phyloP scores from a whole-genome alignment of 768 basidiomycete genomes.

The Polyporus arcularius region DNA sequence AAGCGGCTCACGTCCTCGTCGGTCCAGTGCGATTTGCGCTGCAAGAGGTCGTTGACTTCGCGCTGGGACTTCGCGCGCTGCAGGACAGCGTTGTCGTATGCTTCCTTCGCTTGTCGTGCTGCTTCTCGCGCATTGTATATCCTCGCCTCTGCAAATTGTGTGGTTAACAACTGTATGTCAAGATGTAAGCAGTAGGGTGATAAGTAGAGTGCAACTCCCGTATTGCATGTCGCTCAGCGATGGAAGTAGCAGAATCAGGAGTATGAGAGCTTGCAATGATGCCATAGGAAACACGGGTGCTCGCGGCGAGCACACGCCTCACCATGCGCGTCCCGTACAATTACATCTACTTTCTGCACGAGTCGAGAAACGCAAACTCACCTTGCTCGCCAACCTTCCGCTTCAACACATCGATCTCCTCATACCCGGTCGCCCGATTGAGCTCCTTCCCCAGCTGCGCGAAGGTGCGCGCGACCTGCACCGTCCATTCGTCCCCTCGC shows the following conservation, averaged over 20 bases:
- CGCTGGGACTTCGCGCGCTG: constrained; percentile 85
- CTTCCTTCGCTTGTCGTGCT: constrained; percentile 70
- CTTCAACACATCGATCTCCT: constrained; percentile 84
- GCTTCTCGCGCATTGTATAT: constrained; percentile 68
- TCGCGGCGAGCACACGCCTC: too few species aligned
- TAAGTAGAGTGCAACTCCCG: too few species aligned
- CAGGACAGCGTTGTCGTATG: constrained; percentile 77
- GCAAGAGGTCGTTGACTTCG: constrained; percentile 93
- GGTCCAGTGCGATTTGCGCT: constrained; percentile 94
- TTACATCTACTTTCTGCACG: not conserved
- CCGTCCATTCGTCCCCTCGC: constrained; percentile 60
- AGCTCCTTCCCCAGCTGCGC: constrained; percentile 76
- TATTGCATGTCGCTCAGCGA: too few species aligned
- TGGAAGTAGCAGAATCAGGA: not conserved
- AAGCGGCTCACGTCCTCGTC: constrained; percentile 85
- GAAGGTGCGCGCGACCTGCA: constrained; percentile 57
- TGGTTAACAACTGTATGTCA: not conserved
- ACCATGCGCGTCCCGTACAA: constrained; percentile 17
- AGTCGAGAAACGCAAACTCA: constrained; percentile 32
- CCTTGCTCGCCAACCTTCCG: constrained; percentile 78
- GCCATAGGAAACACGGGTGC: too few species aligned
- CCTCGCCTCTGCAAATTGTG: constrained; percentile 56
- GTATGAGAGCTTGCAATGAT: too few species aligned
- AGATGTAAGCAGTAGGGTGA: not conserved
- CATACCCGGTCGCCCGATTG: constrained; percentile 90